phyloP scores from a whole-genome alignment of 2,329 filamentous ascomycete genomes.

The Aspergillus phoenicis region DNA sequence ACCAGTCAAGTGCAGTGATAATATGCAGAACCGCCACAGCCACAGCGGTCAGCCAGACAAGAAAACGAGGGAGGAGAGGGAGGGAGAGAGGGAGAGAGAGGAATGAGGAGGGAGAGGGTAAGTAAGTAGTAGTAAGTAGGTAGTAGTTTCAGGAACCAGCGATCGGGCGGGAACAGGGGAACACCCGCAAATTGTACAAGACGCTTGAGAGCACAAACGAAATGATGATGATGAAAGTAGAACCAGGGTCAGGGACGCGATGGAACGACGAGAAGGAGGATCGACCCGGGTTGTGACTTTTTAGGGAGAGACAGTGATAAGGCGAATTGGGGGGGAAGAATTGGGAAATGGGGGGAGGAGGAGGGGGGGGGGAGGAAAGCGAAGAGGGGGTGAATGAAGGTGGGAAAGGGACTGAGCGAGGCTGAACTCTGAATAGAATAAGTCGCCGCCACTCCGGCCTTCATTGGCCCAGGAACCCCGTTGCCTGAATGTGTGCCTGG shows the following conservation, averaged over 20 bases:
- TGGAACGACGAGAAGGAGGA: slow-evolving; percentile 10
- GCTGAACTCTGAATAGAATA: background rate
- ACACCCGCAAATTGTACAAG: background rate
- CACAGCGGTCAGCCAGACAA: slow-evolving; percentile 28
- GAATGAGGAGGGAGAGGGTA: background rate
- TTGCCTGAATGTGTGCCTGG: slow-evolving; percentile 13
- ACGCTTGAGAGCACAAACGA: background rate
- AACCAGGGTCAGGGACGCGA: slow-evolving; percentile 13
- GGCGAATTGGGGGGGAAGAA: slow-evolving; percentile 14
- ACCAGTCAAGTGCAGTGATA: slow-evolving; percentile 16
- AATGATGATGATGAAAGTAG: background rate
- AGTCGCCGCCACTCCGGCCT: background rate
- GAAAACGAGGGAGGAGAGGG: slow-evolving; percentile 7
- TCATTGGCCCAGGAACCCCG: slow-evolving; percentile 23
- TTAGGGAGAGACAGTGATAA: slow-evolving; percentile 12
- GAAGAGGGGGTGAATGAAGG: background rate
- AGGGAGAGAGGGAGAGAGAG: no score
- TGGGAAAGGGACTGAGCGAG: background rate
- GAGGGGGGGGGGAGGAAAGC: background rate
- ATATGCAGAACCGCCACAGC: slow-evolving; percentile 31
- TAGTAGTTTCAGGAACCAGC: slow-evolving; percentile 13
- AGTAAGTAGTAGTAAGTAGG: background rate
- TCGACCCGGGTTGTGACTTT: slow-evolving; percentile 8
- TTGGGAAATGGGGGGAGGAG: slow-evolving; percentile 20
- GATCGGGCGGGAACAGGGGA: slow-evolving; percentile 14